phyloP scores from a whole-genome alignment of 2,329 filamentous ascomycete species.

The Claviceps spartinae region DNA sequence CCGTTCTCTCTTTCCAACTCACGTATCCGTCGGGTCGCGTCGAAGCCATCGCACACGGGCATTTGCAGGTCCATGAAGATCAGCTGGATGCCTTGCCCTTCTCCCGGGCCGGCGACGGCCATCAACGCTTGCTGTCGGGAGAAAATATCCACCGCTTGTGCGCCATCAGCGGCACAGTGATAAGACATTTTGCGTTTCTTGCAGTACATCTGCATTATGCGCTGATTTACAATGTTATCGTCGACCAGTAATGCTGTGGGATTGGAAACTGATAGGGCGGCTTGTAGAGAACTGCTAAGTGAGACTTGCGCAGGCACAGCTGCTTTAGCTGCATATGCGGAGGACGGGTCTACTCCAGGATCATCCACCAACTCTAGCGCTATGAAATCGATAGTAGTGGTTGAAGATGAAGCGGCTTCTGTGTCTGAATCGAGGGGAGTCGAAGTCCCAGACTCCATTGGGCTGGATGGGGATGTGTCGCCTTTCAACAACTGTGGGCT shows the following conservation, averaged over 20 bases:
- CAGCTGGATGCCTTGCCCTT: slow-evolving; percentile 9
- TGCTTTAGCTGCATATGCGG: neutral
- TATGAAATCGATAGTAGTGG: neutral
- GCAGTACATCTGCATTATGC: slow-evolving; percentile 33
- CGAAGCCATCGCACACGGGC: slow-evolving; percentile 17
- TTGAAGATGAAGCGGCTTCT: neutral
- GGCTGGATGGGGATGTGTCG: neutral
- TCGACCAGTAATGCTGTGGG: slow-evolving; percentile 28
- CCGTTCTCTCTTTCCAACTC: slow-evolving; percentile 9
- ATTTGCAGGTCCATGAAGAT: slow-evolving; percentile 18
- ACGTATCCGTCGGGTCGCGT: slow-evolving; percentile 15
- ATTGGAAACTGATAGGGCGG: neutral
- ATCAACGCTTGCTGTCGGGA: slow-evolving; percentile 8
- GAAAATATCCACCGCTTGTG: slow-evolving; percentile 26
- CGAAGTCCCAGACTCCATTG: neutral
- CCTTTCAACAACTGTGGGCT: neutral
- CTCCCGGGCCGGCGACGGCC: neutral
- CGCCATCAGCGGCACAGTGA: slow-evolving; percentile 27
- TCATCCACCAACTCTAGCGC: neutral
- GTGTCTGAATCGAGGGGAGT: neutral
- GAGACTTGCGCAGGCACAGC: neutral
- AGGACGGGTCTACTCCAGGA: neutral
- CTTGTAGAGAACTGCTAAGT: neutral
- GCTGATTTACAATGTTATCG: slow-evolving; percentile 34
- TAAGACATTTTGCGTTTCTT: slow-evolving; percentile 28